Evolutionary conservation across 176 grass and related monocot genomes (phyloP).

Genomic region (Guadua angustifolia): DNA sequence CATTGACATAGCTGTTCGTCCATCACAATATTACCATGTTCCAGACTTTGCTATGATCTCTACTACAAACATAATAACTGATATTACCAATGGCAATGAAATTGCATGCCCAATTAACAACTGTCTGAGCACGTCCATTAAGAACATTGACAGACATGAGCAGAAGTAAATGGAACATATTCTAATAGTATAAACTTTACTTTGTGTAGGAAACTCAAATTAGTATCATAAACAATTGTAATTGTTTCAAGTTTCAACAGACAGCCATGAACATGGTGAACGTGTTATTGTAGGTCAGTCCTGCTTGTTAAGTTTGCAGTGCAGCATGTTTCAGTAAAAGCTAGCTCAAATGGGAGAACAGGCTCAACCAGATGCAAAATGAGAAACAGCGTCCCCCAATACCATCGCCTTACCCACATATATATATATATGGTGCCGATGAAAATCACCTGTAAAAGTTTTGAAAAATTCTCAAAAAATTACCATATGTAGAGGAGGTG

Average conservation of each 20-base stretch:
- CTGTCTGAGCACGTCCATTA: not conserved
- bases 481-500: too few species aligned
- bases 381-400: not conserved
- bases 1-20: not conserved
- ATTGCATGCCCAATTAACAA: not conserved
- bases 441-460: too few species aligned
- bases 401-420: not conserved
- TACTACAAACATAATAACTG: not conserved
- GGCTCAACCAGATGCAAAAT: not conserved
- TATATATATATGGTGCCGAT: too few species aligned
- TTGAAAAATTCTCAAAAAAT: too few species aligned
- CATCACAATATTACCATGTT: not conserved
- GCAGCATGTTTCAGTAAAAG: not conserved
- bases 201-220: not conserved
- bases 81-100: not conserved
- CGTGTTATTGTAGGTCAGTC: not conserved
- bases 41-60: not conserved
- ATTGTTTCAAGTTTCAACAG: constrained; percentile 17
- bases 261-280: not conserved
- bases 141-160: not conserved
- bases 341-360: not conserved
- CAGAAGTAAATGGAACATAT: not conserved
- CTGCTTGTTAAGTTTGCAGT: not conserved
- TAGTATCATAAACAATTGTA: not conserved
- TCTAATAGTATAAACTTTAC: not conserved